A percentile compares a stretch with the other conserved stretches of the same genome.
Conservation (phyloP, 1,284 basidiomycete species). For the Nidula niveotomentosa region DNA sequence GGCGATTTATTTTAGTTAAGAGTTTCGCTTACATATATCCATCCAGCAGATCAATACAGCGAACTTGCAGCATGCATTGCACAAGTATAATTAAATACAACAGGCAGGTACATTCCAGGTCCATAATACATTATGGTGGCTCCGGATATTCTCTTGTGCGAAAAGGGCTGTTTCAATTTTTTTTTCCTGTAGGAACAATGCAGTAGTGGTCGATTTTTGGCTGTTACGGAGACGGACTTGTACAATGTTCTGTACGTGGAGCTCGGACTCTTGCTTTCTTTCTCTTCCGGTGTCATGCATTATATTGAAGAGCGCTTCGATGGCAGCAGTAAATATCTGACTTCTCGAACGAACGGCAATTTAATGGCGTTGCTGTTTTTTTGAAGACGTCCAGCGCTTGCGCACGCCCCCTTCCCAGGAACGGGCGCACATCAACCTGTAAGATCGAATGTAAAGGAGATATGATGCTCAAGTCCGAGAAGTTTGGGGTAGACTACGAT, state of each 20-base stretch:
- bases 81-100: no score
- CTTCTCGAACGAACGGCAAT: not conserved
- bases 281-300: not conserved
- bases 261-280: not conserved
- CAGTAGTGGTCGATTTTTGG: no score
- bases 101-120: not conserved
- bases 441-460: not conserved
- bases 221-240: no score
- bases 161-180: no score
- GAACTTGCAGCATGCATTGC: not conserved
- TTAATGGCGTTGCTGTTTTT: no score
- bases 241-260: not conserved
- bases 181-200: no score
- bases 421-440: not conserved
- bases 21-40: not conserved
- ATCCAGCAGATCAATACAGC: not conserved
- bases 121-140: not conserved
- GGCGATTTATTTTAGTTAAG: no score
- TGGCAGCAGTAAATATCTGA: no score
- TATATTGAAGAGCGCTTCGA: not conserved
- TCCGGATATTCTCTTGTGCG: not conserved
- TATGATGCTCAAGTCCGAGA: no score
- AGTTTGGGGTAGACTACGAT: no score
- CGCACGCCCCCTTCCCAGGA: not conserved
- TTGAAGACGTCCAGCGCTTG: no score